A percentile compares a stretch with the other conserved stretches of the same genome.
Conservation (phyloP, 768 basidiomycete species). For the Macrocybe gigantea region DNA sequence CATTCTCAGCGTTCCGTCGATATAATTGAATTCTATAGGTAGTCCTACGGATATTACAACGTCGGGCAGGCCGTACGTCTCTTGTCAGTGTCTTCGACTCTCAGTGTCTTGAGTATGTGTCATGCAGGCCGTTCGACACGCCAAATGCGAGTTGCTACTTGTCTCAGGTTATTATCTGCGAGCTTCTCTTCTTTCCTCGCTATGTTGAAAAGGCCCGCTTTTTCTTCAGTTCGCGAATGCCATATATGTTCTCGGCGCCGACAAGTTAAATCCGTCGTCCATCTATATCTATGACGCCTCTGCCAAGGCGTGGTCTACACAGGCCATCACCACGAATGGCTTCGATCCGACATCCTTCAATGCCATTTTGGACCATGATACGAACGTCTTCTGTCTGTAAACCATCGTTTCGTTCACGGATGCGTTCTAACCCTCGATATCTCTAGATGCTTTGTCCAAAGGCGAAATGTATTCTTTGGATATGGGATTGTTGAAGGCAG, state of each 20-base stretch:
- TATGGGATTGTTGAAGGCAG: conserved; percentile 58
- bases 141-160: conserved; percentile 66
- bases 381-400: conserved; percentile 77
- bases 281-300: conserved; percentile 80
- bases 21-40: conserved; percentile 27
- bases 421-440: conserved; percentile 1
- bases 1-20: background rate
- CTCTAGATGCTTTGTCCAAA: conserved; percentile 62
- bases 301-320: conserved; percentile 73
- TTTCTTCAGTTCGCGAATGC: conserved; percentile 68
- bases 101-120: background rate
- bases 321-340: conserved; percentile 44
- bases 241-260: conserved; percentile 79
- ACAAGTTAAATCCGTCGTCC: conserved; percentile 58
- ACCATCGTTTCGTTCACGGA: background rate
- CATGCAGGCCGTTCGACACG: conserved; percentile 57
- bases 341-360: conserved; percentile 62
- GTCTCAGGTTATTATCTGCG: conserved; percentile 41
- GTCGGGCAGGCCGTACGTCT: conserved; percentile 68
- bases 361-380: conserved; percentile 89
- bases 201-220: background rate
- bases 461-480: conserved; percentile 65
- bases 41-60: conserved; percentile 64
- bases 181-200: too few relatives aligned
- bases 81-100: conserved; percentile 1